Evolutionary conservation across 2,329 filamentous ascomycete genomes (phyloP).

Genomic region (Exutisphaerella laricina): DNA sequence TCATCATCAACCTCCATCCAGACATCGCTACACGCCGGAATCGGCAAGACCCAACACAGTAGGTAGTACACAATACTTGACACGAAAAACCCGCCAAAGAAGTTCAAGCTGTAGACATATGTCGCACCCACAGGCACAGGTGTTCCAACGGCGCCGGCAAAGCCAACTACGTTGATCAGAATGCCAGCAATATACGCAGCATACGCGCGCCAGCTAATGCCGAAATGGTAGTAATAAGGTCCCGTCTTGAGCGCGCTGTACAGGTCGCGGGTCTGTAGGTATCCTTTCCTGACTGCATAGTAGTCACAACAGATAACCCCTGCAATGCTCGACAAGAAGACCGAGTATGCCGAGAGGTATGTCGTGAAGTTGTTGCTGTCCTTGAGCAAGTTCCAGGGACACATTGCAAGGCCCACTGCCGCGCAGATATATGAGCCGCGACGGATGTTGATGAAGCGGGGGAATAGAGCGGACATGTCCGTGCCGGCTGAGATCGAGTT

Average conservation of each 20-base stretch:
- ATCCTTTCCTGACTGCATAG: conserved; percentile 77
- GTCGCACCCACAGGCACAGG: conserved; percentile 68
- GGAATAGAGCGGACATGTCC: conserved; percentile 49
- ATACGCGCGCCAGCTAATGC: conserved; percentile 80
- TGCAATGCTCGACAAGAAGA: conserved; percentile 89
- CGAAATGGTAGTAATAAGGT: conserved; percentile 68
- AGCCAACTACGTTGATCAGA: conserved; percentile 85
- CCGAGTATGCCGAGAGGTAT: conserved; percentile 85
- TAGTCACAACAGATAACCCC: conserved; percentile 84
- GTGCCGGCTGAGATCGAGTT: conserved; percentile 52
- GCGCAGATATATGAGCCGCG: conserved; percentile 85
- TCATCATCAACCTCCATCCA: conserved; percentile 74
- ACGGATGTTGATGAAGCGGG: conserved; percentile 61
- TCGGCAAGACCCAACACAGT: conserved; percentile 62
- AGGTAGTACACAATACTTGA: conserved; percentile 61
- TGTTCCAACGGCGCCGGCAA: conserved; percentile 70
- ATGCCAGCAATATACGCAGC: conserved; percentile 77
- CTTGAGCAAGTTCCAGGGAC: conserved; percentile 74
- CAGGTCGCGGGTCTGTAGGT: conserved; percentile 69
- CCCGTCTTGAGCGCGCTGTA: conserved; percentile 64
- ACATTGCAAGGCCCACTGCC: conserved; percentile 73
- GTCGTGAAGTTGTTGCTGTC: conserved; percentile 79
- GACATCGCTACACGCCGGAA: conserved; percentile 65
- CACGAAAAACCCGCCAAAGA: conserved; percentile 77
- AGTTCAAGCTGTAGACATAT: conserved; percentile 88